Evolutionary conservation across 306 rosid genomes (phyloP), one percentile per base, ranked within the genome.

Genomic region (Cicer chorassanicum): DNA sequence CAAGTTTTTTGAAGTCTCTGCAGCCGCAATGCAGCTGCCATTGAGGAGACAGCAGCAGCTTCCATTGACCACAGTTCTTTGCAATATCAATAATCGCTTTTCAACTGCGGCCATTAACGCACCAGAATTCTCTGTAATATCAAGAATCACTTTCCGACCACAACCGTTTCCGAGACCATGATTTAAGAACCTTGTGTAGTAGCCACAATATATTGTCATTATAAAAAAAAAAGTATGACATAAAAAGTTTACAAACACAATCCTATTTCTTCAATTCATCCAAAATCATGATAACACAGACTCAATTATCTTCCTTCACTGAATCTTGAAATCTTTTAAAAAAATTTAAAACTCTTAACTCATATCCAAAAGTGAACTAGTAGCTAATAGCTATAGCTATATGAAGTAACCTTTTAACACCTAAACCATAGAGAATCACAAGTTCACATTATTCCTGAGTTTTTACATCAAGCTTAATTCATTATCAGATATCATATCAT

Each of bases 371-470:
- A 34, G 13, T 5, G 36, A 46, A 72, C 34, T n/a, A 54, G n/a
- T 38, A 65, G 49, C 55, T n/a, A 54, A 9, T 38, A 65, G 41
- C 55, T 46, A 78, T 56, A 19, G 0, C 11, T 38, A 55, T 19
- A 56, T 42, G 43, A 59, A 72, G 61, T 54, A 70, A 70, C 56
- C 54, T 3, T 60, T 48, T 60, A 18, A 21, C 65, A 40, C 14
- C 68, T 36, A 21, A 4, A 72, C 19, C 68, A 73, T 45, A 1
- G n/a, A 69, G 9, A 50, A 69, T 69, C 80, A 55, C 77, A n/a
- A 48, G 43, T 40, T 63, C 50, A 43, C 53, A 38, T 46, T 29
- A 54, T 72, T 48, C 71, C 38, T 3, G 9, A 55, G 5, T 21
- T 44, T 70, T 56, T 8, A 67, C 48, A 36, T 60, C 18, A 36